These are phyloP conservation scores for Cercis canadensis DNA, from an alignment of 306 rosid species.

Conservation along the genomic window DNA sequence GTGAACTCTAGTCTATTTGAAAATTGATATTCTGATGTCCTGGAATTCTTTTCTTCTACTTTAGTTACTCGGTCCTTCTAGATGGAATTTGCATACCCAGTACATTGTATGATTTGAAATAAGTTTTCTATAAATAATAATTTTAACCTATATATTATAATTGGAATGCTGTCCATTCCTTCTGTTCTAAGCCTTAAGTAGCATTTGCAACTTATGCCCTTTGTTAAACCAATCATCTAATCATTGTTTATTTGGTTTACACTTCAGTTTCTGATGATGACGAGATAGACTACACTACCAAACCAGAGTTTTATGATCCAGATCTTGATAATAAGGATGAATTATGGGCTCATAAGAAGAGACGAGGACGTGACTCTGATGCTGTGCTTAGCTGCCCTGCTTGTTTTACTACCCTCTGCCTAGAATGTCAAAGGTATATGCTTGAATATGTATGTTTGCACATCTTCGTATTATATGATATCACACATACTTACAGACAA, in stretches of 20 bases:
- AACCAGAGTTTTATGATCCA: conserved; percentile 83
- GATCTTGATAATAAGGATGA: conserved; percentile 72
- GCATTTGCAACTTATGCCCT: conserved; percentile 9
- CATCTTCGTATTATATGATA: background rate
- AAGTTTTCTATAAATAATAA: no score
- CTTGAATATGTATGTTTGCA: conserved; percentile 16
- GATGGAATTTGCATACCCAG: no score
- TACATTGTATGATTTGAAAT: no score
- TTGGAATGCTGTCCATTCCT: background rate
- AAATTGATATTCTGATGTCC: background rate
- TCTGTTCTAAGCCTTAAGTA: background rate
- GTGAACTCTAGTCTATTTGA: background rate
- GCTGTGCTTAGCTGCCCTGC: conserved; percentile 88
- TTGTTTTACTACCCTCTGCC: conserved; percentile 83
- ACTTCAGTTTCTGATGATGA: conserved; percentile 81
- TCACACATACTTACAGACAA: background rate
- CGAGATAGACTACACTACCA: conserved; percentile 77
- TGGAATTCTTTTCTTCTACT: background rate
- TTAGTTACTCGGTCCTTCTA: background rate
- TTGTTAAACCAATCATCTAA: conserved; percentile 9
- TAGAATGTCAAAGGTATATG: conserved; percentile 77
- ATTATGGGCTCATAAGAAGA: conserved; percentile 69
- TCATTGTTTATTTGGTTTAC: conserved; percentile 30
- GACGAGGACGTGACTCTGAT: conserved; percentile 63
- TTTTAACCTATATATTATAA: background rate